phyloP scores from a whole-genome alignment of 208 protist genomes.

The Trypanosoma melophagium region DNA sequence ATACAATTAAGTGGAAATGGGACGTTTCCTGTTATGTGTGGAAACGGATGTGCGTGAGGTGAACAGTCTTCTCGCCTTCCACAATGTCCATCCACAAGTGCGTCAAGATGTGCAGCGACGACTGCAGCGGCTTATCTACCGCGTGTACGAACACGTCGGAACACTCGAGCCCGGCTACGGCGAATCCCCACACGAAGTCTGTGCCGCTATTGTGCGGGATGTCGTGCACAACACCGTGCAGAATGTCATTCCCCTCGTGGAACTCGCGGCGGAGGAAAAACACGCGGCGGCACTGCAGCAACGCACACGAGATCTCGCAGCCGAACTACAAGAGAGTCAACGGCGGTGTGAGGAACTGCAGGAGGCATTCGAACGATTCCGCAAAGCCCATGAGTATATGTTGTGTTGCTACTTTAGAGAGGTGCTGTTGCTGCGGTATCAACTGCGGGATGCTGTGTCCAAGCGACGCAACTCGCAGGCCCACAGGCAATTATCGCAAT shows the following conservation, averaged over 20 bases:
- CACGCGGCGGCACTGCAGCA: constrained; percentile 36
- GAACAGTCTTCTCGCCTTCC: constrained; percentile 63
- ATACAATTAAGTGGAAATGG: constrained; percentile 33
- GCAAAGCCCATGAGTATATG: constrained; percentile 79
- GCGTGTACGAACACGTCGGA: constrained; percentile 49
- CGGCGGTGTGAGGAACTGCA: constrained; percentile 27
- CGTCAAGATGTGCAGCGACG: constrained; percentile 60
- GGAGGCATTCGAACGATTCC: constrained; percentile 32
- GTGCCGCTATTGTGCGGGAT: constrained; percentile 42
- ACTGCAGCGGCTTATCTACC: constrained; percentile 47
- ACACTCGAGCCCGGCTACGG: constrained; percentile 34
- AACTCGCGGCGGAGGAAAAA: constrained; percentile 38
- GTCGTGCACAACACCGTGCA: constrained; percentile 49
- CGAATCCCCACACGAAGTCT: constrained; percentile 58
- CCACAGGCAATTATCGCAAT: background rate
- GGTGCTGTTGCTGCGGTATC: constrained; percentile 68
- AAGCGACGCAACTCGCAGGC: background rate
- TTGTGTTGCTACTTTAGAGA: constrained; percentile 83
- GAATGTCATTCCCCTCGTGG: constrained; percentile 46
- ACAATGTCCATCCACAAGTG: constrained; percentile 87
- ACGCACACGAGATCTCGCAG: constrained; percentile 35
- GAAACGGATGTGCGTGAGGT: constrained; percentile 75
- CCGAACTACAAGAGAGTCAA: constrained; percentile 22
- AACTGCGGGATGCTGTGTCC: constrained; percentile 20
- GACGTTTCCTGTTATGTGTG: constrained; percentile 55